Base-by-base conservation (phyloP, 345 rosid species). In the Salix koriyanagi region DNA sequence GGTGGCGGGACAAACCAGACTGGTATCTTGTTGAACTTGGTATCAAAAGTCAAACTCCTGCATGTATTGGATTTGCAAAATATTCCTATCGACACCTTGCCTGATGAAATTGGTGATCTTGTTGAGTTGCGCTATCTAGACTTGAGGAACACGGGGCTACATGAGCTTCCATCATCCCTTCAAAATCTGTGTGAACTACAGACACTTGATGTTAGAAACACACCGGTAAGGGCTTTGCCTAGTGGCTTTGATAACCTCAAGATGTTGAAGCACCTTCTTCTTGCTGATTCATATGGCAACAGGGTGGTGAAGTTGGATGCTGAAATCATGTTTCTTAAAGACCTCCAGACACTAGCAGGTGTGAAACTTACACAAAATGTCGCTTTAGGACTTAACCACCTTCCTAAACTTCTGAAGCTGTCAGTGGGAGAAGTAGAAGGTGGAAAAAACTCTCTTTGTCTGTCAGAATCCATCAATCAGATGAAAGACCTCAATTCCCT, bases 281-380 rank as follows among this genome's bases (percentile, higher is more conserved):
- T 60, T 21, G 65, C 65, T 0, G 65, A 60, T 60, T 60, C 65
- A 60, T 60, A 60, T 19, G 25, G 65, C 25, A 60, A 60, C 65
- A 60, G 65, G 65, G 65, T 60, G 7, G 65, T 60, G 65, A 60
- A 60, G 65, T 60, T 60, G 23, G 65, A 60, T 60, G 65, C 65
- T 0, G 65, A 60, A 21, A 60, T n/a, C 65, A 60, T 60, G 65
- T 60, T 60, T 60, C 65, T 60, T 21, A 60, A 60, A 25, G 65
- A 60, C 65, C 65, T 60, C 21, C 65, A 60, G 21, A 60, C 65
- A 7, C 30, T 60, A 25, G 65, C 65, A 60, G 25, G 65, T 60
- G 65, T 60, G 65, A 60, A 60, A 60, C 25, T 60, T 46, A 46
- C 65, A 60, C 65, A 60, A 19, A 60, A 60, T 60, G 28, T 60